Evolutionary conservation across 306 rosid species (phyloP).

Genomic region (Astragalus glycyphyllos): DNA sequence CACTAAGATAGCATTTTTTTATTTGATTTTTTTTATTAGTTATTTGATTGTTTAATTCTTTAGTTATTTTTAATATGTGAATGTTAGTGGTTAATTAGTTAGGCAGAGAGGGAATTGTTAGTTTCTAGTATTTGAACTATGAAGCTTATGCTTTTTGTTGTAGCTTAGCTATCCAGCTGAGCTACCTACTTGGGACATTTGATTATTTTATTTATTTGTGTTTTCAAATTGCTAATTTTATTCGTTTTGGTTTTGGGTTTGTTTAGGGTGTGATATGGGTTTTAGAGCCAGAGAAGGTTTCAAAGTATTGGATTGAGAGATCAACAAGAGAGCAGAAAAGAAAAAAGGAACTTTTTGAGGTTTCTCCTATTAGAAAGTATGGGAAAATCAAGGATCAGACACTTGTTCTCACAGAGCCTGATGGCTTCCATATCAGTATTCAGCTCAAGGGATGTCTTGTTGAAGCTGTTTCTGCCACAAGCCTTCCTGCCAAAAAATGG

Average conservation of each 20-base stretch:
- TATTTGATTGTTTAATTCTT: too few relatives aligned
- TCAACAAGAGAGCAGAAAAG: slow-evolving; percentile 59
- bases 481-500: slow-evolving; percentile 82
- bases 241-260: slow-evolving; percentile 33
- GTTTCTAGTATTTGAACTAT: too few relatives aligned
- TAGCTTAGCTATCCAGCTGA: too few relatives aligned
- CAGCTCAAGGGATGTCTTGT: slow-evolving; percentile 66
- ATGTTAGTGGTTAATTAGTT: too few relatives aligned
- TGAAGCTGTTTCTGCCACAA: slow-evolving; percentile 83
- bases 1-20: neutral
- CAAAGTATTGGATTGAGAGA: slow-evolving; percentile 55
- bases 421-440: slow-evolving; percentile 56
- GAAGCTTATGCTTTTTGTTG: too few relatives aligned
- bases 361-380: slow-evolving; percentile 64
- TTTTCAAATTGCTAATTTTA: slow-evolving; percentile 35
- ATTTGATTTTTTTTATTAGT: too few relatives aligned
- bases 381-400: slow-evolving; percentile 62
- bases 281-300: slow-evolving; percentile 68
- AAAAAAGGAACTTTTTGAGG: slow-evolving; percentile 70
- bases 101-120: too few relatives aligned
- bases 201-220: neutral
- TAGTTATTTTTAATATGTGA: too few relatives aligned
- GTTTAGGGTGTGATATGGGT: slow-evolving; percentile 89
- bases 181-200: neutral
- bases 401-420: slow-evolving; percentile 64